Base-by-base conservation (phyloP, 176 grass and related monocot species). In the Secale cereale region DNA sequence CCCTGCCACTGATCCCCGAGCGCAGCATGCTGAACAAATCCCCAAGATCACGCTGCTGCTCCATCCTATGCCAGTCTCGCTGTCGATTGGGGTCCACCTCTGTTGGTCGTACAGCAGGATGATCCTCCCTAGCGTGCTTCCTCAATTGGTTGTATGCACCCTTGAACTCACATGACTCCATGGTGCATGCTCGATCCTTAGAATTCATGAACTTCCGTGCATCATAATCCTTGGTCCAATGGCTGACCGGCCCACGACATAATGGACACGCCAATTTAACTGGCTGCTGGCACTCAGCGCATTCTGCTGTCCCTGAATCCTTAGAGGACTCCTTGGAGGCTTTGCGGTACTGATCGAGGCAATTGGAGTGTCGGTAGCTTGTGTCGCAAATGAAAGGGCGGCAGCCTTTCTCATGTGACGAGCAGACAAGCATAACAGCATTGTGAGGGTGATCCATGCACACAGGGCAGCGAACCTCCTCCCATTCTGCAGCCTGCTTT, bases 371-470 rank as follows among this genome's bases (percentile, higher is more conserved):
- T 3, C 89, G 80, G 56, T 83, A 87, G 45, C 92, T 95, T 3
- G 92, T 98, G 56, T 98, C 85, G 4, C 95, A 98, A 81, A 98
- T 82, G 80, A 93, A 98, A 33, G 95, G 88, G 37, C 85, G 95
- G 77, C 95, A 98, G 13, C 95, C 95, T 54, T 91, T 95, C 32
- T 93, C 88, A 0, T 91, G 79, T 2, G 95, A 95, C 0, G 95
- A 95, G 63, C 95, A 98, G 23, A 90, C 46, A 1, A 98, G 95
- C 39, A 98, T 74, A 40, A 98, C 89, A 2, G 95, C 89, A 6
- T 95, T 95, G 89, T 98, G 95, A 3, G 95, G 95, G 54, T 98
- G 92, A 32, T 98, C 95, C 95, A 98, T 95, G 83, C 95, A 98
- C 36, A 98, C 95, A 27, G 89, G 87, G 82, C 92, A 98, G 22